These are phyloP conservation scores for Musa acuminata DNA, from an alignment of 176 grass and related monocot species.

Conservation along the genomic window DNA sequence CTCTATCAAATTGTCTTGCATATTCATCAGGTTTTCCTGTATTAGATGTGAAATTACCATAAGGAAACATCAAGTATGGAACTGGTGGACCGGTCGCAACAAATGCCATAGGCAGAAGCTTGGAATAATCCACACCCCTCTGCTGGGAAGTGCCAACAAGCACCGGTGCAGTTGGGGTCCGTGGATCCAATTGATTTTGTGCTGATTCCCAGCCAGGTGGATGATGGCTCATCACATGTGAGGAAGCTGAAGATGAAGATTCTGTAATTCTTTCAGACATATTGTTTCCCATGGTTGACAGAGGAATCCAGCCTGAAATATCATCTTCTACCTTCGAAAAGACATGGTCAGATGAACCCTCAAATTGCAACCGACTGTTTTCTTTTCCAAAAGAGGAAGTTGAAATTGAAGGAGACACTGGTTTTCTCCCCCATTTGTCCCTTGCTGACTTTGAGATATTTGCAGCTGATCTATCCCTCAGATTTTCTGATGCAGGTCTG, in stretches of 20 bases:
- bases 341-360: constrained; percentile 34
- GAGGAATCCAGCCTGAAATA: constrained; percentile 24
- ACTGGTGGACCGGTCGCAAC: constrained; percentile 56
- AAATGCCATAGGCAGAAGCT: constrained; percentile 34
- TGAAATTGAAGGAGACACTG: constrained; percentile 26
- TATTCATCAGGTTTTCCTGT: constrained; percentile 33
- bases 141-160: constrained; percentile 55
- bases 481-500: constrained; percentile 36
- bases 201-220: constrained; percentile 40
- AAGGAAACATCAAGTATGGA: constrained; percentile 49
- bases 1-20: constrained; percentile 42
- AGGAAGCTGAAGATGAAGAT: constrained; percentile 20
- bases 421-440: constrained; percentile 62
- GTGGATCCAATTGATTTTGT: constrained; percentile 37
- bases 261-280: constrained; percentile 39
- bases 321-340: constrained; percentile 38
- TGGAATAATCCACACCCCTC: constrained; percentile 53
- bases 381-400: constrained; percentile 25
- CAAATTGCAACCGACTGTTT: constrained; percentile 47
- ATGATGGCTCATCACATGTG: constrained; percentile 33
- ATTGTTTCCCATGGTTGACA: constrained; percentile 39
- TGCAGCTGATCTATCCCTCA: constrained; percentile 43
- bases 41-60: constrained; percentile 22
- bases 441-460: constrained; percentile 40
- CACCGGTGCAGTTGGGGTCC: constrained; percentile 43